phyloP scores from a whole-genome alignment of 768 basidiomycete genomes.

The Suillus americanus region DNA sequence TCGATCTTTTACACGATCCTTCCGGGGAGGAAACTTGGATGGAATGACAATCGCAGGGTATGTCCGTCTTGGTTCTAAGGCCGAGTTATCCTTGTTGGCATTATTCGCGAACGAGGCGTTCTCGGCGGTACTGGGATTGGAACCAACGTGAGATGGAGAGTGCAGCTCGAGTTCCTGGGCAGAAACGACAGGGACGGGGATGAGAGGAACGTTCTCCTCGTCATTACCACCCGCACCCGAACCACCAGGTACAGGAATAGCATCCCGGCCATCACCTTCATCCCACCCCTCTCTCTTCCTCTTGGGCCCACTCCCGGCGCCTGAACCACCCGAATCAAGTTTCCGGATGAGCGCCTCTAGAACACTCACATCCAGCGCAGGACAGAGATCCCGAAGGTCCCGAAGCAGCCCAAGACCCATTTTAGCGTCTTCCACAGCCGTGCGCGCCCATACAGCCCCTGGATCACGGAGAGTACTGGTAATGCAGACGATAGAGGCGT shows the following conservation, averaged over 20 bases:
- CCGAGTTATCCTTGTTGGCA: background rate
- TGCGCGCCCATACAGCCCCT: constrained; percentile 42
- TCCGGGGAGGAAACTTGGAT: background rate
- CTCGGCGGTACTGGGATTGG: background rate
- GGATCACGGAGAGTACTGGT: constrained; percentile 60
- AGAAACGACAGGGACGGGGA: background rate
- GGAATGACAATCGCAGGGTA: background rate
- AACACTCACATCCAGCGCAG: constrained; percentile 4
- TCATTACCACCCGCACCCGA: background rate
- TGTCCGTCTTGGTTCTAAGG: background rate
- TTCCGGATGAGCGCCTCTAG: background rate
- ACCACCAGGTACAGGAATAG: background rate
- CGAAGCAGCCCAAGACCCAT: constrained; percentile 44
- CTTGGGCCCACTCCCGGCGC: background rate
- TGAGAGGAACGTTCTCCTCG: background rate
- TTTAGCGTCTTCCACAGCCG: constrained; percentile 47
- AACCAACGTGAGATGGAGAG: background rate
- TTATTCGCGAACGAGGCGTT: background rate
- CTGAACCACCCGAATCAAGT: background rate
- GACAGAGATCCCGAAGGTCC: constrained; percentile 18
- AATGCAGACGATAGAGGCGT: constrained; percentile 65
- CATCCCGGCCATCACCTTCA: constrained; percentile 2
- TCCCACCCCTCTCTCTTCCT: constrained; percentile 3
- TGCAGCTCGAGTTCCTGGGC: background rate
- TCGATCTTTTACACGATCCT: background rate